Conservation (phyloP, 148 eudicot genomes). For the Rhododendron simsii region DNA sequence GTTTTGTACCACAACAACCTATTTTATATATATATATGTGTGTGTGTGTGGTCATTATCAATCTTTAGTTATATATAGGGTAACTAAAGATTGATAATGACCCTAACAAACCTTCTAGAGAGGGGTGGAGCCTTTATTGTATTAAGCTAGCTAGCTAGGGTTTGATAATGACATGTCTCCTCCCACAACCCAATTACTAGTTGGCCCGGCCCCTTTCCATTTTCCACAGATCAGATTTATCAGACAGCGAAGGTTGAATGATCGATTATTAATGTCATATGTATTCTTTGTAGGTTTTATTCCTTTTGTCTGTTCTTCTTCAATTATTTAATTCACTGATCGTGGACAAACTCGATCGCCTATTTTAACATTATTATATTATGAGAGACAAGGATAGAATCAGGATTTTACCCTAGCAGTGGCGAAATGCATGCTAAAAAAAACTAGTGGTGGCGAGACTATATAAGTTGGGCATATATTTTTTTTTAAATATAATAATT, state of each 20-base stretch:
- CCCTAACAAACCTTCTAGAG: neutral
- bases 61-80: too few species aligned
- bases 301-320: neutral
- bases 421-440: too few species aligned
- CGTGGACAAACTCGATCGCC: neutral
- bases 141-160: neutral
- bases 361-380: neutral
- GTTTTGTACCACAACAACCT: neutral
- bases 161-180: neutral
- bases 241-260: neutral
- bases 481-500: too few species aligned
- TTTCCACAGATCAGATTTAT: neutral
- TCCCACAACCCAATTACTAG: neutral
- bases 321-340: neutral
- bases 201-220: neutral
- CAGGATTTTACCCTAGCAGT: too few species aligned
- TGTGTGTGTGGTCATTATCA: too few species aligned
- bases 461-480: too few species aligned
- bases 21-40: neutral
- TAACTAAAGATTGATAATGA: neutral
- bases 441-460: too few species aligned
- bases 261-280: neutral
- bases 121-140: neutral
- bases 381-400: neutral
- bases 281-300: neutral